Base-by-base conservation (phyloP, 371 early-diverging fungal species). In the Rhizopus sp. region DNA sequence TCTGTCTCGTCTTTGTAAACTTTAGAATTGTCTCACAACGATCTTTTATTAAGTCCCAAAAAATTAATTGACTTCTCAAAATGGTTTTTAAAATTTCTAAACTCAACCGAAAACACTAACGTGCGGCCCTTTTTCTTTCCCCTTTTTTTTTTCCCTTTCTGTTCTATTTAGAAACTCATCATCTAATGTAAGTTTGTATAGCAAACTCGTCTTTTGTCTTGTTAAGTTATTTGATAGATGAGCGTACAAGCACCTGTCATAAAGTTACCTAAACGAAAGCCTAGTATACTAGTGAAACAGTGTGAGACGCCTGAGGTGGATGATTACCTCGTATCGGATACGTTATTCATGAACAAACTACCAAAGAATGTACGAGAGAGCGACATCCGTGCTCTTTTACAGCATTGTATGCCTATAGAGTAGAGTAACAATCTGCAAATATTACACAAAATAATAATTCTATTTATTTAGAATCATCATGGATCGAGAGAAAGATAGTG, bases 351-450 rank as follows among this genome's bases (percentile, higher is more conserved):
- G 29, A 68, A 70, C 17, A 66, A 63, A 30, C 47, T 78, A 2
- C 63, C 68, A 23, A 32, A 45, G 7, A 59, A 64, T 29, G 61
- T 78, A n/a, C 62, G 54, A 46, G 79, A 78, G 51, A 56, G 53
- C 8, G 79, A 78, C 50, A 55, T 78, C 13, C 66, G 70, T 41
- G 60, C 58, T 5, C 58, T 78, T 46, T 48, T 78, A 16, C 73
- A 78, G 35, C 62, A 69, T 53, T 78, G 70, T 56, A 69, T 66
- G 62, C 76, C 79, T 16, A 51, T 60, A 16, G 75, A 78, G 79
- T 78, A 72, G 55, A 72, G 41, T 51, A 44, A 41, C 40, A 37
- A 42, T 53, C 35, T 55, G 47, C 31, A 55, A 29, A 5, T 46
- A 29, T 23, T 46, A 7, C 29, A 9, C 38, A 41, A n/a, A 41